Base-by-base conservation (phyloP, 208 protist species). In the Leishmania martiniquensis region DNA sequence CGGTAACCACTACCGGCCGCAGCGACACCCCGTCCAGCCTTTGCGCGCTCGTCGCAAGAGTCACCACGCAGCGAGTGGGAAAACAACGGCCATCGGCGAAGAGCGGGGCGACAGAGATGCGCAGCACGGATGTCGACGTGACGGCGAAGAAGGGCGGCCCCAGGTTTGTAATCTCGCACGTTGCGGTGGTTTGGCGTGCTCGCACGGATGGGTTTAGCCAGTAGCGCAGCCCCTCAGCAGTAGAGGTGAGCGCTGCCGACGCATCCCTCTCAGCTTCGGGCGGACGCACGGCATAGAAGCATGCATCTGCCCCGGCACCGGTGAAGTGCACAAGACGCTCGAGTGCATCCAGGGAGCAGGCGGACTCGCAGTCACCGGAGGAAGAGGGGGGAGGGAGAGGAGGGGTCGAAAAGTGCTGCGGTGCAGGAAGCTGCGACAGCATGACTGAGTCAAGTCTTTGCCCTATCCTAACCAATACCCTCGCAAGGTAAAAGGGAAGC, bases 31-130 rank as follows among this genome's bases (percentile, higher is more conserved):
- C 86, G 71, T 92, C 89, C 54, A 89, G 75, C 20, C 86, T 78
- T 73, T 90, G 86, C 34, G 78, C 80, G 52, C 72, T 78, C 2
- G 87, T 90, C n/a, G 86, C 85, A 13, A 94, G 82, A 39, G 83
- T 87, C 20, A 94, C 69, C 10, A 92, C 80, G 51, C 90, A 94
- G 12, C 79, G 81, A 1, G 84, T 85, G 49, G 90, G 90, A 66
- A 92, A 94, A 54, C 77, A 77, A n/a, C 75, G 70, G 39, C 87
- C 83, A 51, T 83, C 75, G 9, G 1, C 44, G 39, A 83, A 76
- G 37, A 81, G 78, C 10, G 91, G 87, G 20, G 72, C 57, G 37
- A 87, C 85, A 20, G 74, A 44, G 37, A 95, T 59, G 47, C 69
- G 70, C 67, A 94, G 80, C 34, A 81, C 45, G 22, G 84, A 77